A percentile compares a stretch with the other conserved stretches of the same genome.
Evolutionary conservation across 345 rosid genomes (phyloP).

Genomic region (Lepidium sativum): DNA sequence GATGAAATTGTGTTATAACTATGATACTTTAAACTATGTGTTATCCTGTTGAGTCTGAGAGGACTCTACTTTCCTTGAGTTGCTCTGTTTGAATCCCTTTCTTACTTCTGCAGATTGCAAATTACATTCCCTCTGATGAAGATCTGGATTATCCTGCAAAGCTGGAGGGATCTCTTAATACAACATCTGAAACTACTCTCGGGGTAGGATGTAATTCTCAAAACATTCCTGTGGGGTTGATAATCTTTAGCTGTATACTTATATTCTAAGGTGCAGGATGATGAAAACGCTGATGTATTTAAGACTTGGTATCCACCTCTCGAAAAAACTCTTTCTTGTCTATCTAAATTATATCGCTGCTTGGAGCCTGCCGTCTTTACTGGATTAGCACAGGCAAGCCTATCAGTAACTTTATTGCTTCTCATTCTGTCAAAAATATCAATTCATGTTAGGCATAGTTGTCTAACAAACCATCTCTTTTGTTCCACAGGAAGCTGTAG

Average conservation of each 20-base stretch:
- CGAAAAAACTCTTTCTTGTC: constrained; percentile 89
- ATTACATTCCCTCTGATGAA: constrained; percentile 62
- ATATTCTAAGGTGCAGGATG: constrained; percentile 39
- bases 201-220: constrained; percentile 7
- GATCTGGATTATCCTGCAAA: constrained; percentile 89
- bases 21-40: constrained; percentile 1
- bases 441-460: constrained; percentile 11
- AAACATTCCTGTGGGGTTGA: neutral
- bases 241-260: constrained; percentile 11
- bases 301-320: constrained; percentile 93
- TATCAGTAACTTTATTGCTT: neutral
- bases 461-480: constrained; percentile 14
- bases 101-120: constrained; percentile 70
- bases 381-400: constrained; percentile 88
- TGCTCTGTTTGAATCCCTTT: neutral
- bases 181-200: constrained; percentile 37
- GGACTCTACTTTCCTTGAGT: constrained; percentile 3
- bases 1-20: neutral
- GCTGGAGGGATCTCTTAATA: constrained; percentile 54
- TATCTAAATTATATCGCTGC: constrained; percentile 82
- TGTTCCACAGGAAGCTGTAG: constrained; percentile 85
- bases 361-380: constrained; percentile 83
- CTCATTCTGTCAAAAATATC: neutral
- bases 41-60: neutral
- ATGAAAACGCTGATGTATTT: constrained; percentile 52